Evolutionary conservation across 116 monocot species (phyloP), one percentile per base, ranked within the genome.

Genomic region (Phalaenopsis hybrid): DNA sequence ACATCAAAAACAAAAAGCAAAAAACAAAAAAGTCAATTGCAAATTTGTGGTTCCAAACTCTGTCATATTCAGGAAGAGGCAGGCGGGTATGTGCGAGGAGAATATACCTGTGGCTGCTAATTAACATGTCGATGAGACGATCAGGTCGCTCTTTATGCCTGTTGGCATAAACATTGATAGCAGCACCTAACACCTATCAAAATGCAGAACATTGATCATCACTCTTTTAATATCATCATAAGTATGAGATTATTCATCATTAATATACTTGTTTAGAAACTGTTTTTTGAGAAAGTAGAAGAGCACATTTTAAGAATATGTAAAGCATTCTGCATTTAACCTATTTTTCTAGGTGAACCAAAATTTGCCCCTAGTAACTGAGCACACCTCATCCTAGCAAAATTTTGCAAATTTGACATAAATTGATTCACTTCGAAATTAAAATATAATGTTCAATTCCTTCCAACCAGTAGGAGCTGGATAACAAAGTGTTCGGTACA

Each of bases 131-230:
- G 49, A 97, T 94, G 44, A 94, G 90, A 63, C 91, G 91, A 78
- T 97, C 97, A 79, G 94, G 97, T 20, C 97, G 88, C 79, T 97
- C 97, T 88, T 92, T 97, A 85, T 97, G 97, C 72, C 89, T 92
- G 81, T 87, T 89, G 33, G 92, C 94, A 86, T 97, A 94, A 43
- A 93, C 91, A 87, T 91, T 94, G 50, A 94, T 94, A 33, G 94
- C 97, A 76, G 97, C 94, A 86, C 90, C 87, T 37, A 97, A 51
- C 21, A 90, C 90, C 90, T 90, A 80, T 84, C 43, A 57, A 73
- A 83, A 77, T 65, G 31, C 70, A 70, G 70, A 8, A 41, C 72
- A 72, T 41, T 72, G 72, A 72, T 72, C 10, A 72, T 25, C 33
- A 65, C 6, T 65, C 65, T 37, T 16, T 37, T 72, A 72, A 37